Evolutionary conservation across 2,329 filamentous ascomycete genomes (phyloP), one percentile per base, ranked within the genome.

Genomic region (Orbilia ellipsospora): DNA sequence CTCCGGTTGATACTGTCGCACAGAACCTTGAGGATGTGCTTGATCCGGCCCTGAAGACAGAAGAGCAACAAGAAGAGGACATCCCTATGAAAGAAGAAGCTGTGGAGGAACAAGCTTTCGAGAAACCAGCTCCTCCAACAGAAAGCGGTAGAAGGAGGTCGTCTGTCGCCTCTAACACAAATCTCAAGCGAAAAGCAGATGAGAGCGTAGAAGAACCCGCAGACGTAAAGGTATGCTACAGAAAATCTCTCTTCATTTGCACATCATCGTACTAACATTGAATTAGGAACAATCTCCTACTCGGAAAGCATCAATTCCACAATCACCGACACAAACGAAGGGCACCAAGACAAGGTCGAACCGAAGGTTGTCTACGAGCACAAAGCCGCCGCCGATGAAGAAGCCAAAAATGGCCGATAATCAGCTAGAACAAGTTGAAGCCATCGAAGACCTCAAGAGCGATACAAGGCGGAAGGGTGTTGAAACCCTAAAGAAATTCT

Each of bases 351-450:
- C 73, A 31, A 59, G 64, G 31, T 70, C 73, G 45, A 51, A 45
- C n/a, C 42, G 66, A 54, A 28, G 59, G 8, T 44, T 59, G 23
- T 75, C 72, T n/a, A 62, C 65, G 8, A 64, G 57, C 23, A 45
- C 55, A 15, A 66, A 64, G 44, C 66, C 66, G 18, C 73, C 73
- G 18, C 73, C 73, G 31, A 50, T 55, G 16, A 76, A 76, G 48
- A 76, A 76, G n/a, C 64, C 73, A 26, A 76, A 76, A 28, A 76
- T 66, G 51, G 63, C 64, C 5, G 73, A 69, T 20, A 76, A 69
- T 18, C 73, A 76, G 55, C 48, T 69, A 18, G 66, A 76, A 8
- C 73, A 76, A 55, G 70, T 68, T 40, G 52, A 28, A 12, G 8
- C 54, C n/a, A 60, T 63, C 13, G 57, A 64, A 1, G 70, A 68